phyloP scores from a whole-genome alignment of 2,329 filamentous ascomycete species.

The Neocatenulostroma microsporum region DNA sequence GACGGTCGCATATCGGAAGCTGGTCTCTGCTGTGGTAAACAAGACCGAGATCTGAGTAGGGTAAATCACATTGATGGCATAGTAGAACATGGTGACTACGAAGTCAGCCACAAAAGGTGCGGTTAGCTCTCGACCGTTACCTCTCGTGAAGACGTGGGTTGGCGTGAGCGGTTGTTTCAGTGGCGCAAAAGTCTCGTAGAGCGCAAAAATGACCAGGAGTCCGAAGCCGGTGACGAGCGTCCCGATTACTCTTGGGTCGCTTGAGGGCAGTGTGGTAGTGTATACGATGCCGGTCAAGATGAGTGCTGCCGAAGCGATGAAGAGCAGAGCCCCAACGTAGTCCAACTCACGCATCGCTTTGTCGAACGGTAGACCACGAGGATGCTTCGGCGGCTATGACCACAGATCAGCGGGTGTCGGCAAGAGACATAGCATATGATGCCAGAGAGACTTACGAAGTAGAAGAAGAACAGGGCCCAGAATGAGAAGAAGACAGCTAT shows the following conservation, averaged over 20 bases:
- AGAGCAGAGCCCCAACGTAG: slow-evolving; percentile 4
- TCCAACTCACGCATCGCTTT: slow-evolving; percentile 4
- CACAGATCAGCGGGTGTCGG: not conserved
- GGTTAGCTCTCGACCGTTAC: slow-evolving; percentile 8
- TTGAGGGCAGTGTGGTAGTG: slow-evolving; percentile 1
- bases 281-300: slow-evolving; percentile 6
- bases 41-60: slow-evolving; percentile 7
- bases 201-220: slow-evolving; percentile 4
- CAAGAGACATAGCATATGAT: slow-evolving; percentile 1
- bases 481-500: too few species aligned
- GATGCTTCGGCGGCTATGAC: slow-evolving; percentile 5
- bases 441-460: slow-evolving; percentile 1
- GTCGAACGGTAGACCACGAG: slow-evolving; percentile 3
- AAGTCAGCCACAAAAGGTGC: slow-evolving; percentile 12
- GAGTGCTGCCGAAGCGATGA: slow-evolving; percentile 1
- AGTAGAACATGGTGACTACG: slow-evolving; percentile 12
- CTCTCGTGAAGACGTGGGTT: slow-evolving; percentile 7
- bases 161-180: slow-evolving; percentile 9
- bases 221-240: slow-evolving; percentile 5
- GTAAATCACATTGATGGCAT: slow-evolving; percentile 8
- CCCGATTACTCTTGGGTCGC: slow-evolving; percentile 5
- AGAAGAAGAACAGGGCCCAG: not conserved
- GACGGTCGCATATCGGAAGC: not conserved
- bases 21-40: slow-evolving; percentile 7
- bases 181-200: slow-evolving; percentile 6